These are phyloP conservation scores for Aschersonia sp. DNA, from an alignment of 2,329 filamentous ascomycete genomes.

Conservation along the genomic window DNA sequence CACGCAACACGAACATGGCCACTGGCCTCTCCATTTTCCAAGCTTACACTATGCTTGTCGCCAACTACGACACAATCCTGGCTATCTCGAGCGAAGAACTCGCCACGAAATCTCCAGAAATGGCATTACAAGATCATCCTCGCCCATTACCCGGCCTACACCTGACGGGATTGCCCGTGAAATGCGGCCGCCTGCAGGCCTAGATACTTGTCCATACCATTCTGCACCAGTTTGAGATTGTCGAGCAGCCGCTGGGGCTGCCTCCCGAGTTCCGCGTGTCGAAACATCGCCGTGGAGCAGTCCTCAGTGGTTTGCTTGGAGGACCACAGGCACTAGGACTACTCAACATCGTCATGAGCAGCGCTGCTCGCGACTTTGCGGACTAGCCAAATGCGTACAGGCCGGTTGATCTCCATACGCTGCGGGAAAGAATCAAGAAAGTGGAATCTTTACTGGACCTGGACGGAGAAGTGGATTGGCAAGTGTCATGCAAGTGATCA, in stretches of 20 bases:
- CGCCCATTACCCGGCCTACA: not conserved
- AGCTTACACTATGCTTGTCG: not conserved
- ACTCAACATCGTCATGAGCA: not conserved
- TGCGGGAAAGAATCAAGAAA: not conserved
- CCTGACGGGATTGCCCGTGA: not conserved
- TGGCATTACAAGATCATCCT: not conserved
- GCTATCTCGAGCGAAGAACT: not conserved
- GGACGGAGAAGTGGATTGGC: not conserved
- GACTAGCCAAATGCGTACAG: not conserved
- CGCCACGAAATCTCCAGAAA: not conserved
- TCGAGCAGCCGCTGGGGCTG: not conserved
- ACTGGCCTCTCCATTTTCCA: not conserved
- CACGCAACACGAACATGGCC: not conserved
- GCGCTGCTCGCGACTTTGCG: not conserved
- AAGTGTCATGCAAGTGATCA: not conserved
- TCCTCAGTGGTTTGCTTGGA: not conserved
- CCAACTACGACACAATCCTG: not conserved
- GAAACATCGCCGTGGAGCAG: not conserved
- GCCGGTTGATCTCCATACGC: not conserved
- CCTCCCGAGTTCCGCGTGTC: not conserved
- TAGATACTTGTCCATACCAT: not conserved
- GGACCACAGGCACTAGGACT: not conserved
- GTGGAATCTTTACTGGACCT: not conserved
- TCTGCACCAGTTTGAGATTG: not conserved
- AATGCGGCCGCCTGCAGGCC: not conserved